Base-by-base conservation (phyloP, 352 stramenopile genomes). In the Pythium brassicae region DNA sequence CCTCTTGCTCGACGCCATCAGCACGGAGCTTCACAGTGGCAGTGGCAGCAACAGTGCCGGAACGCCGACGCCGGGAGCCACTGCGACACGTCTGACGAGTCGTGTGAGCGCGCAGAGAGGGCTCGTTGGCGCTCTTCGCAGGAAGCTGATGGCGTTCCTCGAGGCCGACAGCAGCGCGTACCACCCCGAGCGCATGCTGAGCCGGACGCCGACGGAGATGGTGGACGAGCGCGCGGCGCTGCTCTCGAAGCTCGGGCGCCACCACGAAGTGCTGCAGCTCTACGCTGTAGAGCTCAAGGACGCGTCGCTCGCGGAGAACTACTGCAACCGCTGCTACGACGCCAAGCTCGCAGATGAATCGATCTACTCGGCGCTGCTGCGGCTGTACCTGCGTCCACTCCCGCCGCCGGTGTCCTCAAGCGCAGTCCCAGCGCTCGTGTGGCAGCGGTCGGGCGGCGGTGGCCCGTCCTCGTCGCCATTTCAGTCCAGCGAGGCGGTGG, bases 301-400 rank as follows among this genome's bases (percentile, higher is more conserved):
- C 56, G 68, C 83, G 29, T 69, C 74, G 23, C 63, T 92, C 19
- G 84, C 84, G 0, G 84, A 94, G 52, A 65, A 68, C 1, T 92
- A 94, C 50, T 92, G 84, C 65, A 91, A 94, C 50, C 74, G 77
- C 20, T 92, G 81, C 63, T 94, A 83, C 59, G 77, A 89, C 35
- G 69, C 67, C 1, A 90, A 90, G 46, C 66, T 80, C 27, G 78
- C 76, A 1, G 84, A 92, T 34, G 79, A 78, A 10, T 92, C 78
- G 34, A 92, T 94, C 40, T 94, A 94, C 57, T 89, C 83, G 26
- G 86, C 77, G 19, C 54, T 94, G 40, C 59, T 94, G 25, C 81
- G 70, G 10, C 70, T 90, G 49, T 92, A 92, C 55, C 62, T 94
- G 42, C 76, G 81, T 15, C 78, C 83, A 5, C 25, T 64, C 54